Evolutionary conservation across 1,284 basidiomycete genomes (phyloP).

Genomic region (Neolentinus lepideus): DNA sequence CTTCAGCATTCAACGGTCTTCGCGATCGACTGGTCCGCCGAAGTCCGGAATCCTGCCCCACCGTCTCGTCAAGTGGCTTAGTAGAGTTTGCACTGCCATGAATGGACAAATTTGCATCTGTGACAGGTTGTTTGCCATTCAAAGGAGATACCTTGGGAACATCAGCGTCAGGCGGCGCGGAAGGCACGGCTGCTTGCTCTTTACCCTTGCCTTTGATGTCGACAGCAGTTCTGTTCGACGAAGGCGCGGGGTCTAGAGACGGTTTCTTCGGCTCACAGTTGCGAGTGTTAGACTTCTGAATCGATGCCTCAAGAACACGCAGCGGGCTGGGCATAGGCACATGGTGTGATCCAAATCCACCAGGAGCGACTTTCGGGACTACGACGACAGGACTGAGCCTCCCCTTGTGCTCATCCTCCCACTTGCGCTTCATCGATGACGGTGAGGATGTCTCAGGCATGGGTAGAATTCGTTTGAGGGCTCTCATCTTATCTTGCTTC

Average conservation of each 20-base stretch:
- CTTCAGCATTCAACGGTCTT: not conserved
- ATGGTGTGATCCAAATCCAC: not conserved
- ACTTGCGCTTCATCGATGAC: not conserved
- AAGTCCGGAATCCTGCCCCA: not conserved
- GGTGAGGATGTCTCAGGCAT: not conserved
- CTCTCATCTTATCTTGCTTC: not conserved
- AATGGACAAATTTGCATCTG: not conserved
- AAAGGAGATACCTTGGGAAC: not conserved
- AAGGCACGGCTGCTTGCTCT: not conserved
- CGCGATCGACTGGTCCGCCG: slow-evolving; percentile 1
- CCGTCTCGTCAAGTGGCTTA: not conserved
- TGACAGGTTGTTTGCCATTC: not conserved
- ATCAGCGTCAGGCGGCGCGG: not conserved
- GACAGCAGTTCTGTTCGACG: not conserved
- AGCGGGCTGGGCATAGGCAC: not conserved
- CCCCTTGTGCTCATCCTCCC: not conserved
- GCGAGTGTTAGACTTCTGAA: not conserved
- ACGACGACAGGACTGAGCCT: not conserved
- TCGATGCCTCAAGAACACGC: not conserved
- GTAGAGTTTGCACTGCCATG: not conserved
- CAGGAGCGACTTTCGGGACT: not conserved
- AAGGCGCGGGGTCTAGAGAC: not conserved
- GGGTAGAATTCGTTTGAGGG: not conserved
- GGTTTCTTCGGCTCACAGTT: not conserved
- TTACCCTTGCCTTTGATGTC: not conserved